Evolutionary conservation across 257 asterid genomes (phyloP).

Genomic region (Penstemon newberryi): DNA sequence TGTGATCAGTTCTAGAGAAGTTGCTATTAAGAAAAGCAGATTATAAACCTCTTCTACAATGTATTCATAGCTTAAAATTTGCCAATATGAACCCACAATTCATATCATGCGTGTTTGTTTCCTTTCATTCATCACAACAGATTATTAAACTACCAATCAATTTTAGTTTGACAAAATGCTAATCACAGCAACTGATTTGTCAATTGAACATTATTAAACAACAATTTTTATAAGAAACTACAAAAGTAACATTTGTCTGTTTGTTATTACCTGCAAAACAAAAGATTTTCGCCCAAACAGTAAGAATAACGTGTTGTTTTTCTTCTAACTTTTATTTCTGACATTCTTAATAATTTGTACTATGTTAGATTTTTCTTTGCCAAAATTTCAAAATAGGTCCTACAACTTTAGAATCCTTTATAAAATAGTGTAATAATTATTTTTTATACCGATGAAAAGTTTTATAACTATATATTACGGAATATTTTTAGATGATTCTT

Average conservation of each 20-base stretch:
- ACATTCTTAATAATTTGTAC: no score
- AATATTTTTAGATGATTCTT: no score
- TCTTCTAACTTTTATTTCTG: no score
- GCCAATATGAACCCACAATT: not conserved
- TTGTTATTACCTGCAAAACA: conserved; percentile 71
- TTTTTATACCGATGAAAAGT: no score
- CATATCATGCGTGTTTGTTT: not conserved
- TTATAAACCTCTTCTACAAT: not conserved
- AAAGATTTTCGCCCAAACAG: no score
- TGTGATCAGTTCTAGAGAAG: conserved; percentile 15
- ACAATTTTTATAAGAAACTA: not conserved
- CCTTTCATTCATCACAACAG: not conserved
- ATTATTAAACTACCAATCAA: not conserved
- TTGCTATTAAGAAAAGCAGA: conserved; percentile 16
- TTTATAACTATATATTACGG: no score
- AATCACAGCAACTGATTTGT: not conserved
- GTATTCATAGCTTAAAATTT: not conserved
- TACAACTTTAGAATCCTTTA: no score
- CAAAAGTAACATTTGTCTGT: conserved; percentile 9
- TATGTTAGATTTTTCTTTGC: no score
- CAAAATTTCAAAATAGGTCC: no score
- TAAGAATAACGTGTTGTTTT: no score
- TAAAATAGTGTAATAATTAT: no score
- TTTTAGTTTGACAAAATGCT: not conserved
- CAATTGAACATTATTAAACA: not conserved